Evolutionary conservation across 2,329 filamentous ascomycete genomes (phyloP).

Genomic region (Colletotrichum limetticola): DNA sequence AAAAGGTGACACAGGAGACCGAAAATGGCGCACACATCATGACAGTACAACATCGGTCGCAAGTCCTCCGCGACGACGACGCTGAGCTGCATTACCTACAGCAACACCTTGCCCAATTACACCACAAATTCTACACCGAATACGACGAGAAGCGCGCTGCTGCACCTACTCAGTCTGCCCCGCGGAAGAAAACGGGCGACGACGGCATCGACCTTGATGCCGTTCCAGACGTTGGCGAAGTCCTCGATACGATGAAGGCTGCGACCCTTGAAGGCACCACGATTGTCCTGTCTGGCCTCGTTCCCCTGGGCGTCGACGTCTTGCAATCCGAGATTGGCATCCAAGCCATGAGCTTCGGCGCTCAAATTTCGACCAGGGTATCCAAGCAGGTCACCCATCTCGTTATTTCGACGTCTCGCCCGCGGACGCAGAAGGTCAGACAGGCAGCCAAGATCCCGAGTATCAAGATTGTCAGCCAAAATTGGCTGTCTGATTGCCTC

Average conservation of each 20-base stretch:
- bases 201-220: constrained; percentile 58
- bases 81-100: constrained; percentile 82
- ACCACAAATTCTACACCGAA: constrained; percentile 83
- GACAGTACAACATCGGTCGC: constrained; percentile 62
- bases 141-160: constrained; percentile 71
- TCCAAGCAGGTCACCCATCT: constrained; percentile 76
- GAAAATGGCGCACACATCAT: constrained; percentile 45
- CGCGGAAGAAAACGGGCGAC: constrained; percentile 43
- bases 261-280: constrained; percentile 79
- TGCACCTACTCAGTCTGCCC: constrained; percentile 25
- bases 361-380: constrained; percentile 67
- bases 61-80: constrained; percentile 89
- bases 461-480: constrained; percentile 91
- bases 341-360: constrained; percentile 89
- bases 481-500: constrained; percentile 89
- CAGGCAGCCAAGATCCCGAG: constrained; percentile 82
- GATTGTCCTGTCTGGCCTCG: constrained; percentile 90
- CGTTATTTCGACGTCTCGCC: constrained; percentile 75
- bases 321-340: constrained; percentile 86
- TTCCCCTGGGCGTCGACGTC: constrained; percentile 84
- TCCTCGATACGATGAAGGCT: constrained; percentile 86
- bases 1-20: constrained; percentile 56
- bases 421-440: constrained; percentile 90
- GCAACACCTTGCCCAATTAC: constrained; percentile 78
- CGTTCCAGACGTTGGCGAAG: constrained; percentile 85